Percentiles rank a stretch among this genome's conserved stretches.
Conservation (phyloP, 2,329 filamentous ascomycete species). For the Beauveria varroae region DNA sequence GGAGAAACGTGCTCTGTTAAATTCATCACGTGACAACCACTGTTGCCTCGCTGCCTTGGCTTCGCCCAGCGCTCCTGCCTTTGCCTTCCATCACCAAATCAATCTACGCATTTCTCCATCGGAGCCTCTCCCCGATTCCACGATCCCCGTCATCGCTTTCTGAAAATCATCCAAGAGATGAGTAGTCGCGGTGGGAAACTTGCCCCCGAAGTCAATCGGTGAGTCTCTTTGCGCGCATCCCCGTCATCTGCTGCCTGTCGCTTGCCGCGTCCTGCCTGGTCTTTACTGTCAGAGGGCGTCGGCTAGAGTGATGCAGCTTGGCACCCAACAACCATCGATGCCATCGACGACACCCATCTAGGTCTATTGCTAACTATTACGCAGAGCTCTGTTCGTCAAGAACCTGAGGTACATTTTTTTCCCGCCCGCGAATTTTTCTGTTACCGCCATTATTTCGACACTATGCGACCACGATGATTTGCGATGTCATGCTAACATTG, state of each 20-base stretch:
- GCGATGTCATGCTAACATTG: constrained; percentile 4
- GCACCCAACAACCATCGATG: not conserved
- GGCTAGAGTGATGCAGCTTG: not conserved
- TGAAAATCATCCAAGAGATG: constrained; percentile 62
- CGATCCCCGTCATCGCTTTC: constrained; percentile 10
- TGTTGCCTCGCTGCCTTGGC: not conserved
- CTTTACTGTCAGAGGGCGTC: not conserved
- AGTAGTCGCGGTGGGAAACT: constrained; percentile 95
- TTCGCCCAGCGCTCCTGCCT: not conserved
- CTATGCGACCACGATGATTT: not conserved
- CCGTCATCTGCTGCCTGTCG: not conserved
- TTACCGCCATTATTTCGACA: not conserved
- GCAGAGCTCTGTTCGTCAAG: constrained; percentile 99
- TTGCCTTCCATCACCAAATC: constrained; percentile 12
- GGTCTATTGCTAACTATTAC: constrained; percentile 24
- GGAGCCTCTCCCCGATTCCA: constrained; percentile 8
- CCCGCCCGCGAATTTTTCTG: constrained; percentile 4
- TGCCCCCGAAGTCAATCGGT: constrained; percentile 99
- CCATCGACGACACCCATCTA: not conserved
- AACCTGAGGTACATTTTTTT: constrained; percentile 70
- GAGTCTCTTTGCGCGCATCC: constrained; percentile 16
- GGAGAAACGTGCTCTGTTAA: not conserved
- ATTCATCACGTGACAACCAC: constrained; percentile 1
- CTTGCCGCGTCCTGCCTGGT: not conserved
- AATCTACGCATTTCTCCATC: constrained; percentile 7